Conservation (phyloP, 441 rosid genomes). For the Daphne laureola region DNA sequence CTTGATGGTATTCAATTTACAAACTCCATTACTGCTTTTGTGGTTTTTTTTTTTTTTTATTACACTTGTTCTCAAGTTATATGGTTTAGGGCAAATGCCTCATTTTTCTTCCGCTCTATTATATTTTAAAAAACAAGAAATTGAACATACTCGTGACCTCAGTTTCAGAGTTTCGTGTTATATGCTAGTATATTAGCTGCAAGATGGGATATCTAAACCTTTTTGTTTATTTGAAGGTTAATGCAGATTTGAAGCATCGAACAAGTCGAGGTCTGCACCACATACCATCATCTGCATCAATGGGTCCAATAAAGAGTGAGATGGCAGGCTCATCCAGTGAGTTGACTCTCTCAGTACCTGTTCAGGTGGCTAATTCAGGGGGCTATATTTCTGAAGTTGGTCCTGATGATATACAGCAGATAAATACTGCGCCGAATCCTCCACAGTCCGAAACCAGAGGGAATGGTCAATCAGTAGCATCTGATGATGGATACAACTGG, state of each 20-base stretch:
- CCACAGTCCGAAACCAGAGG: slow-evolving; percentile 57
- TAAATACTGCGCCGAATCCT: slow-evolving; percentile 25
- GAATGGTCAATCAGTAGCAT: slow-evolving; percentile 31
- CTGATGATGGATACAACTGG: slow-evolving; percentile 97
- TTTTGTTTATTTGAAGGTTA: slow-evolving; percentile 56
- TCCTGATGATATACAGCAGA: slow-evolving; percentile 44
- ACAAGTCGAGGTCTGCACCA: slow-evolving; percentile 43
- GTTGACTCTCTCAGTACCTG: slow-evolving; percentile 38
- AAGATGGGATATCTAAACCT: slow-evolving; percentile 25
- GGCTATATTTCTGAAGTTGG: slow-evolving; percentile 50
- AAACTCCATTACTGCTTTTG: no score
- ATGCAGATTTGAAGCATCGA: slow-evolving; percentile 55
- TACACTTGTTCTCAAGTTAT: no score
- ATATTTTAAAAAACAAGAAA: not conserved
- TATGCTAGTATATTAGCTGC: slow-evolving; percentile 6
- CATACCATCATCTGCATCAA: slow-evolving; percentile 33
- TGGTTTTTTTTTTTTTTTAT: no score
- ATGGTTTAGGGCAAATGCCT: no score
- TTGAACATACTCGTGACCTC: no score
- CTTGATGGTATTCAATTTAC: no score
- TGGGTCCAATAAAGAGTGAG: slow-evolving; percentile 40
- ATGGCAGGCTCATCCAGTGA: slow-evolving; percentile 59
- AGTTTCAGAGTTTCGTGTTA: not conserved
- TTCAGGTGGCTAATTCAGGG: slow-evolving; percentile 35
- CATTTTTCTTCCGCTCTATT: not conserved